Evolutionary conservation across 2,329 filamentous ascomycete genomes (phyloP).

Genomic region (Nothophoma quercina): DNA sequence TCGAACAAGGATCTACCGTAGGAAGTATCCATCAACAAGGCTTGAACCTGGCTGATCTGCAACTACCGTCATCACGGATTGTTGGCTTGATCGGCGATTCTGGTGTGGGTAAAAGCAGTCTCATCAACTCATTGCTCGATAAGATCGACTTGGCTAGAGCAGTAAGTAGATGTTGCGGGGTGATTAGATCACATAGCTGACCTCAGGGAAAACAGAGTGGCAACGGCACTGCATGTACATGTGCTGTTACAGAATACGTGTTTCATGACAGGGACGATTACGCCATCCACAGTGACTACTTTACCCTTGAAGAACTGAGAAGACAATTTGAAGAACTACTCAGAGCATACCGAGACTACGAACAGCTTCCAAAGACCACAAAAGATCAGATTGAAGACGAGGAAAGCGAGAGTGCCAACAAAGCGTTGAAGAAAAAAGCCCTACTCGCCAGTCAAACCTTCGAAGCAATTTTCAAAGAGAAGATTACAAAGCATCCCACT

Average conservation of each 20-base stretch:
- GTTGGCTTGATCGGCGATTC: conserved; percentile 61
- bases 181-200: conserved; percentile 9
- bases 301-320: conserved; percentile 26
- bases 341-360: conserved; percentile 48
- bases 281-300: conserved; percentile 39
- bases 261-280: conserved; percentile 47
- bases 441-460: conserved; percentile 40
- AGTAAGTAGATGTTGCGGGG: conserved; percentile 47
- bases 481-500: conserved; percentile 11
- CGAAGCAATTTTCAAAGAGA: conserved; percentile 22
- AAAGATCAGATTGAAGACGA: conserved; percentile 13
- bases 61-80: conserved; percentile 50
- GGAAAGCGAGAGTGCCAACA: not conserved
- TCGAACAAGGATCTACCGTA: conserved; percentile 53
- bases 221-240: conserved; percentile 57
- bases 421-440: conserved; percentile 34
- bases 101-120: conserved; percentile 60
- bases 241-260: conserved; percentile 58
- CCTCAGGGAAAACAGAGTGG: conserved; percentile 49
- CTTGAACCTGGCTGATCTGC: conserved; percentile 45
- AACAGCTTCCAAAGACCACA: conserved; percentile 31
- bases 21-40: conserved; percentile 46
- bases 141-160: conserved; percentile 50
- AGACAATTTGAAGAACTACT: conserved; percentile 50
- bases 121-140: conserved; percentile 60